Percentiles rank a stretch among this genome's conserved stretches.
phyloP scores from a whole-genome alignment of 176 grass and related monocot species.

The Cenchrus fungigraminus region DNA sequence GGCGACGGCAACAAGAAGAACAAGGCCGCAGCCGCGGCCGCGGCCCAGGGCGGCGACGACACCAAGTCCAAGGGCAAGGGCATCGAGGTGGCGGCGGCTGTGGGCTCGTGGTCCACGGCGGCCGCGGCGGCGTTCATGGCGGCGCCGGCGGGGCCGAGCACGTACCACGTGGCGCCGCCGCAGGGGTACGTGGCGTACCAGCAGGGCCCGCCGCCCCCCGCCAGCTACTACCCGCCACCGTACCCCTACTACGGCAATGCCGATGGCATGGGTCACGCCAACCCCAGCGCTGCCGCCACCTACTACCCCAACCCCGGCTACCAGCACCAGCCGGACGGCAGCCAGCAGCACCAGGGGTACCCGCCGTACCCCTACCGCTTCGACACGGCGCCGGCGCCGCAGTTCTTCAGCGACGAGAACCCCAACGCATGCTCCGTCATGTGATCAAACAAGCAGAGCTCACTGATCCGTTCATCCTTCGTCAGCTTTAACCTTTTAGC shows the following conservation, averaged over 20 bases:
- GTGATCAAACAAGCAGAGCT: conserved; percentile 28
- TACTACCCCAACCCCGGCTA: conserved; percentile 21
- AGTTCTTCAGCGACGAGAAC: conserved; percentile 98
- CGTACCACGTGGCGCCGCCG: conserved; percentile 48
- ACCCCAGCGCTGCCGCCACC: conserved; percentile 13
- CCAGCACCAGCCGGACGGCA: conserved; percentile 30
- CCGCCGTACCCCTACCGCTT: conserved; percentile 48
- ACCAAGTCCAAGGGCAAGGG: conserved; percentile 45
- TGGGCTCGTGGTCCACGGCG: conserved; percentile 39
- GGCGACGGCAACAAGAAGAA: conserved; percentile 26
- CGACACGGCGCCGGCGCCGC: conserved; percentile 58
- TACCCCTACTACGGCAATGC: conserved; percentile 33
- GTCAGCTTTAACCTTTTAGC: neutral
- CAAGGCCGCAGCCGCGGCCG: neutral
- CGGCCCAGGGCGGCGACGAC: neutral
- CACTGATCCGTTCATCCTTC: neutral
- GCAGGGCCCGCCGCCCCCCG: neutral
- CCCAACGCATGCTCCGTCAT: conserved; percentile 88
- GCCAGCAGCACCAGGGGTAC: conserved; percentile 30
- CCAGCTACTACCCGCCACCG: conserved; percentile 31
- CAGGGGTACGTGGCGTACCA: conserved; percentile 51
- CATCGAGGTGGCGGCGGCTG: conserved; percentile 22
- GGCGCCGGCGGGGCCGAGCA: conserved; percentile 31
- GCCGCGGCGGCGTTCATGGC: conserved; percentile 40
- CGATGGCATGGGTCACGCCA: conserved; percentile 24